Evolutionary conservation across 176 grass and related monocot genomes (phyloP), one percentile per base, ranked within the genome.

Genomic region (Ensete glaucum): DNA sequence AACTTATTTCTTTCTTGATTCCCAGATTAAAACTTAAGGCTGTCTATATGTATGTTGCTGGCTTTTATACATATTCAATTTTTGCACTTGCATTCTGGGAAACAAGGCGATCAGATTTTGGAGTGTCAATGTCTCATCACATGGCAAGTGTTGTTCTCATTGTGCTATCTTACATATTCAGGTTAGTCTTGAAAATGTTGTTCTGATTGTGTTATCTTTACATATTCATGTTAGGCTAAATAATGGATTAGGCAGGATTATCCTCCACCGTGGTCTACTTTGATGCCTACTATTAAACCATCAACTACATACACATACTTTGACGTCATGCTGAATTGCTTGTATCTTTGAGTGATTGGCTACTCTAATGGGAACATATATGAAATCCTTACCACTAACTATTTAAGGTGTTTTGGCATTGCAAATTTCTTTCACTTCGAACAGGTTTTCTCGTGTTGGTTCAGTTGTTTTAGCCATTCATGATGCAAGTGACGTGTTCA

Each of bases 401-500:
- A 43, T 43, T 43, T 43, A 43, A 43, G 34, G 4, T 43, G 34
- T 43, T 43, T 43, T 43, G 34, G 54, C 57, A 62, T 62, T 62
- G 57, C 55, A 17, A 43, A 43, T 43, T 43, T 43, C 83, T 71
- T 76, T 43, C 43, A 66, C 78, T 52, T 73, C 3, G 6, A 81
- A 78, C 85, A 92, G 92, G 84, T 92, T 96, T 71, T 83, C 78
- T 79, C 87, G 89, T 64, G 92, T 84, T 76, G 92, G 92, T 52
- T 90, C 92, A 1, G 50, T 96, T 16, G 85, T 96, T 25, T 75
- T 96, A 78, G 89, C 92, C 53, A 21, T 96, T 83, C 92, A 96
- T 77, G 89, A 96, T 81, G 92, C 87, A 11, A 96, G 85, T 81
- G 92, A 92, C 76, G 88, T 96, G 78, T 96, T 96, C 67, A 66